Base-by-base conservation (phyloP, 306 rosid species). In the Lathyrus sativus region DNA sequence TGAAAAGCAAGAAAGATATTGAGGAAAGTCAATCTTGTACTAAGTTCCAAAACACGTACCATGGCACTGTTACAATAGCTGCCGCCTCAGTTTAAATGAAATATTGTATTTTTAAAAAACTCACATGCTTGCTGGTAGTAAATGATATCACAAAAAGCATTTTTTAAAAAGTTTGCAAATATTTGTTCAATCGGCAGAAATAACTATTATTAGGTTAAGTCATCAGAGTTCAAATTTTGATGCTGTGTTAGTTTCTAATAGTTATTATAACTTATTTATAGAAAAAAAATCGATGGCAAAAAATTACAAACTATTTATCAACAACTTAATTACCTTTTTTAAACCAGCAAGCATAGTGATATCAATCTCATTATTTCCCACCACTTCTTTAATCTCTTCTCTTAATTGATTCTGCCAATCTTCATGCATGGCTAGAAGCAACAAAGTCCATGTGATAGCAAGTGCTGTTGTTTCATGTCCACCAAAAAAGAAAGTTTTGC, bases 391-490 rank as follows among this genome's bases (percentile, higher is more conserved):
- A 9, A 92, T 84, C 83, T 92, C 98, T 1, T 83, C 85, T 71
- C 98, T 83, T 80, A 92, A 42, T 26, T 83, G 79, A 3, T 6
- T 65, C 68, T 92, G 98, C 97, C 98, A 92, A 7, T 92, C 86
- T 43, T 76, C 49, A 74, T 92, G 88, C 6, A 41, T 64, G 7
- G 93, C 93, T 1, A 92, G 79, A 72, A 90, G 93, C 35, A 92
- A 39, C 87, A 92, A 46, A 24, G 93, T 85, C 97, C 96, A 91
- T 0, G 93, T 82, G 76, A 91, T 75, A 3, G 96, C 89, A 82
- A 91, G 85, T 24, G 97, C 96, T 7, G 96, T 91, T 3, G 97
- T 91, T 76, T 91, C 97, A 75, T 91, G 96, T 0, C 97, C 96
- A 0, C 95, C 97, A 44, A 91, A 91, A 85, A 88, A 91, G 65